Percentiles rank a stretch among this genome's conserved stretches.
Evolutionary conservation across 305 asterid species (phyloP).

Genomic region (Coffea humblotiana): DNA sequence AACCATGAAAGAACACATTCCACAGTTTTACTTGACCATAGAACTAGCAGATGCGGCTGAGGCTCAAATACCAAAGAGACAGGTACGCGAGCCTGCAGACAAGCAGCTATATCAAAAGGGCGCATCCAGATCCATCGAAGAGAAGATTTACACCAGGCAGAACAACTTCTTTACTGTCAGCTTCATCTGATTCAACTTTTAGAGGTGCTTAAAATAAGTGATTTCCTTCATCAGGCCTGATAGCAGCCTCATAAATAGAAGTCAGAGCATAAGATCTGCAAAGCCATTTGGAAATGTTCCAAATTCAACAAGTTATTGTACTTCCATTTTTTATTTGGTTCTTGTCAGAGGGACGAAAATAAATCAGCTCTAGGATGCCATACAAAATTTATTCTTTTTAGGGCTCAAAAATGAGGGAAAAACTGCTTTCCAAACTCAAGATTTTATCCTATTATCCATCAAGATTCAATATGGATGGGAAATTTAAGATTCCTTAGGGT

Average conservation of each 20-base stretch:
- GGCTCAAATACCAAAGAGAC: constrained; percentile 89
- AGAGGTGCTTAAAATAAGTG: constrained; percentile 43
- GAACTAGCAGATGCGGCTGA: constrained; percentile 73
- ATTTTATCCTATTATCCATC: background rate
- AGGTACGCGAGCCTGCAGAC: constrained; percentile 97
- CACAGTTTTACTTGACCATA: constrained; percentile 38
- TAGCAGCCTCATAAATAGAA: constrained; percentile 71
- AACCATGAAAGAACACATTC: constrained; percentile 9
- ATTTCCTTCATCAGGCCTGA: constrained; percentile 62
- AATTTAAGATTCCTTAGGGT: background rate
- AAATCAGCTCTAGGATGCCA: background rate
- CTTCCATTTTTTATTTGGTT: background rate
- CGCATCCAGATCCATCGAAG: constrained; percentile 85
- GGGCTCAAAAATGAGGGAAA: background rate
- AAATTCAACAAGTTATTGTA: background rate
- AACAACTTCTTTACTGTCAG: constrained; percentile 81
- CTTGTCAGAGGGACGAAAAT: background rate
- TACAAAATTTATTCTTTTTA: background rate
- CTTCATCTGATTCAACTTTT: constrained; percentile 75
- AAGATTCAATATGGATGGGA: background rate
- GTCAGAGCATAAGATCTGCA: constrained; percentile 84
- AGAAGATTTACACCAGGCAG: constrained; percentile 94
- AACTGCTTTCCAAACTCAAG: background rate
- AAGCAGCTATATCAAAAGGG: constrained; percentile 94
- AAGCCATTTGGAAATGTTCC: constrained; percentile 19